Percentiles rank a stretch among this genome's conserved stretches.
Conservation (phyloP, 1,139 yeast genomes). For the Scheffersomyces lignicola region DNA sequence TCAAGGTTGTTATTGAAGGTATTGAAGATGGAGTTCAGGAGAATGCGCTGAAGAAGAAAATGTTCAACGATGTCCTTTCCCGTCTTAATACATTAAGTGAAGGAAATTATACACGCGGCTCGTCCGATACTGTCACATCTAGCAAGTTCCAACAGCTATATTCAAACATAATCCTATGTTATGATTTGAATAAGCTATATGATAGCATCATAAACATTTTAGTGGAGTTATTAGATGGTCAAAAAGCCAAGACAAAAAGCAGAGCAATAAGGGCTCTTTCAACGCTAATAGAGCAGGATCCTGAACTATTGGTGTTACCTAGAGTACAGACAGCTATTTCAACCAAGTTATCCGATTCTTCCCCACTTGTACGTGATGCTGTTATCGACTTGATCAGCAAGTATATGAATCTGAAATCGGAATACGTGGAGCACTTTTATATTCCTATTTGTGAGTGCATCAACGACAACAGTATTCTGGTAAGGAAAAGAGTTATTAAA, state of each 20-base stretch:
- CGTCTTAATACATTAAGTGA: background rate
- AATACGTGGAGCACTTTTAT: conserved; percentile 48
- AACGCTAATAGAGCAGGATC: conserved; percentile 47
- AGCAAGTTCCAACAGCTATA: conserved; percentile 1
- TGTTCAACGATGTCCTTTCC: background rate
- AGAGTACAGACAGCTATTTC: conserved; percentile 55
- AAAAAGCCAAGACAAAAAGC: conserved; percentile 61
- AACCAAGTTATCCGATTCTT: conserved; percentile 53
- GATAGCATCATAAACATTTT: conserved; percentile 55
- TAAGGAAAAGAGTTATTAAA: conserved; percentile 62
- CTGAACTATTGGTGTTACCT: conserved; percentile 47
- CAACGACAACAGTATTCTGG: conserved; percentile 61
- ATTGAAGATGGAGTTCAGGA: too few species aligned
- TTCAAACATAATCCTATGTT: conserved; percentile 6
- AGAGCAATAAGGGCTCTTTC: conserved; percentile 62
- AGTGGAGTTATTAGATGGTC: conserved; percentile 47
- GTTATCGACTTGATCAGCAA: conserved; percentile 65
- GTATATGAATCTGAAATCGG: conserved; percentile 47
- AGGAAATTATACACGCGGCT: background rate
- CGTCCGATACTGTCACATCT: background rate
- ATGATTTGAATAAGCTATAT: conserved; percentile 41
- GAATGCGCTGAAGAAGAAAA: background rate
- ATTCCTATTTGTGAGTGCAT: conserved; percentile 50
- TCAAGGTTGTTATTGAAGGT: too few species aligned
- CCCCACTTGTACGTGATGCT: conserved; percentile 76